Conservation (phyloP, 2,329 filamentous ascomycete species). For the Arthrobotrys conoides region DNA sequence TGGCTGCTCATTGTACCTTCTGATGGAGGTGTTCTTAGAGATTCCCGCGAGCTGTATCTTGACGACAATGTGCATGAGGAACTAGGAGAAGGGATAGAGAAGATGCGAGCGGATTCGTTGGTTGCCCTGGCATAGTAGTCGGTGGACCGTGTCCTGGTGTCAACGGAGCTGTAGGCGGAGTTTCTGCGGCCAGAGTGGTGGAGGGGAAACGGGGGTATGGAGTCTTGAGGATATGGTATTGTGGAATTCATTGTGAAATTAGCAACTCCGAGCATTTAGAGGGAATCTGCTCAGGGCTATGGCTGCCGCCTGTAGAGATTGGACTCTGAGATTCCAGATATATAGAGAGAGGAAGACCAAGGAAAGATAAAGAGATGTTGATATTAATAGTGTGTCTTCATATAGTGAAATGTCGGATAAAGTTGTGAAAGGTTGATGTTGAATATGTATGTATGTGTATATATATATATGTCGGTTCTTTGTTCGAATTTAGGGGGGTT, state of each 20-base stretch:
- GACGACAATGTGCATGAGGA: slow-evolving; percentile 29
- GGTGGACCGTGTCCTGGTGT: slow-evolving; percentile 41
- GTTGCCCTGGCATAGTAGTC: slow-evolving; percentile 52
- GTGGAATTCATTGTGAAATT: slow-evolving; percentile 55
- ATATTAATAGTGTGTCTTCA: slow-evolving; percentile 27
- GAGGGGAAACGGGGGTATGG: slow-evolving; percentile 44
- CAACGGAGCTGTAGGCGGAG: slow-evolving; percentile 48
- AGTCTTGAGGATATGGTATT: slow-evolving; percentile 54
- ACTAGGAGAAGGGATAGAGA: slow-evolving; percentile 44
- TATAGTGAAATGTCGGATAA: slow-evolving; percentile 7
- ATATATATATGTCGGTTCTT: slow-evolving; percentile 42
- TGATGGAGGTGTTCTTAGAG: slow-evolving; percentile 51
- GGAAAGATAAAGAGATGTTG: background rate
- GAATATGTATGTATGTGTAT: no score
- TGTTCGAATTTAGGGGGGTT: slow-evolving; percentile 17
- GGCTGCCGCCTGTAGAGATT: slow-evolving; percentile 16
- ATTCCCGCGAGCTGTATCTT: slow-evolving; percentile 47
- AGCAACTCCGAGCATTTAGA: slow-evolving; percentile 50
- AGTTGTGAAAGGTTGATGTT: slow-evolving; percentile 48
- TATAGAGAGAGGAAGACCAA: background rate
- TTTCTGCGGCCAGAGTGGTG: slow-evolving; percentile 45
- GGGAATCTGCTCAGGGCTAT: slow-evolving; percentile 12
- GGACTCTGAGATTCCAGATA: background rate
- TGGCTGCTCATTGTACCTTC: slow-evolving; percentile 33
- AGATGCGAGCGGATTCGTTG: slow-evolving; percentile 50